Evolutionary conservation across 192 early-diverging fungal genomes (phyloP).

Genomic region (Backusella australiensis): DNA sequence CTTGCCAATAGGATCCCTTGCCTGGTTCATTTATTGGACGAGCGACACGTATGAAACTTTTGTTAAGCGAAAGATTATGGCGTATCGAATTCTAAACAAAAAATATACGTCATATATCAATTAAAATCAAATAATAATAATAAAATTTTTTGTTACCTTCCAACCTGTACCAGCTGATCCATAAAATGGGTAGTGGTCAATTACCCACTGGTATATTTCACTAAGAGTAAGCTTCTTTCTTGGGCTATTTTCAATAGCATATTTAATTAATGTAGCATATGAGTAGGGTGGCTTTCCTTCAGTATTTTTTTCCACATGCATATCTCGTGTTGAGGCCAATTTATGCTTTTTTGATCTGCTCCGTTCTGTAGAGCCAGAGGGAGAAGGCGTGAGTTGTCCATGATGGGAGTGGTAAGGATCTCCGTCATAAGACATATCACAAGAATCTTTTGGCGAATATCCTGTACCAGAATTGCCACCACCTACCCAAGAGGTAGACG

Average conservation of each 20-base stretch:
- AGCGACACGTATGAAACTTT: slow-evolving; percentile 71
- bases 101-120: background rate
- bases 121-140: background rate
- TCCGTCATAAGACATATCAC: slow-evolving; percentile 10
- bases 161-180: slow-evolving; percentile 61
- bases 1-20: slow-evolving; percentile 85
- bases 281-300: slow-evolving; percentile 68
- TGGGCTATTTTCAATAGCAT: slow-evolving; percentile 69
- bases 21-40: slow-evolving; percentile 81
- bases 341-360: slow-evolving; percentile 13
- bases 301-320: slow-evolving; percentile 35
- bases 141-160: slow-evolving; percentile 36
- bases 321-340: slow-evolving; percentile 13
- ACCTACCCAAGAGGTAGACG: background rate
- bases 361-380: slow-evolving; percentile 6
- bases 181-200: slow-evolving; percentile 72
- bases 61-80: slow-evolving; percentile 82
- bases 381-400: slow-evolving; percentile 7
- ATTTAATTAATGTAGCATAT: slow-evolving; percentile 76
- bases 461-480: background rate
- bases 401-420: background rate
- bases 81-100: slow-evolving; percentile 76
- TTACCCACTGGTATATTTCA: slow-evolving; percentile 80
- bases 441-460: slow-evolving; percentile 9
- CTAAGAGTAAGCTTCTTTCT: slow-evolving; percentile 68